A percentile compares a stretch with the other conserved stretches of the same genome.
phyloP scores from a whole-genome alignment of 2,329 filamentous ascomycete genomes.

The Cryphonectria parasitica region DNA sequence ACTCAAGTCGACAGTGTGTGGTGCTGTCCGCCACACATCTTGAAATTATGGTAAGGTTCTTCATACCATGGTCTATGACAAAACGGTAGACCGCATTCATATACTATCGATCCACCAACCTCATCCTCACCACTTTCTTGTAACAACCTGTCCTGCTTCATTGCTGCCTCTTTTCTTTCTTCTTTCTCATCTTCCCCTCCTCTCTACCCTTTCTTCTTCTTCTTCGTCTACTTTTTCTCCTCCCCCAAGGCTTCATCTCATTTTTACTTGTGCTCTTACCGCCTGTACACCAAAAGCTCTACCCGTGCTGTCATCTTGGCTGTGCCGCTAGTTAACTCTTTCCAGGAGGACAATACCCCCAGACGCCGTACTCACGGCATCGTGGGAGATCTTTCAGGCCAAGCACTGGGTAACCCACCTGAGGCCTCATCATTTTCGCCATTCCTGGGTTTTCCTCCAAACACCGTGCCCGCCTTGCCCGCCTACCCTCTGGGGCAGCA shows the following conservation, averaged over 20 bases:
- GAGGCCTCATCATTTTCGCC: slow-evolving; percentile 13
- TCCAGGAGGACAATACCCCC: slow-evolving; percentile 44
- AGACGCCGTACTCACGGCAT: slow-evolving; percentile 49
- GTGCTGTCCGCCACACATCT: slow-evolving; percentile 44
- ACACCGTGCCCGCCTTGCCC: slow-evolving; percentile 34
- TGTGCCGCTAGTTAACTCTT: slow-evolving; percentile 41
- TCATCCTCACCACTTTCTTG: slow-evolving; percentile 31
- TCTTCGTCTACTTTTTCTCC: too few species aligned
- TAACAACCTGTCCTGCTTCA: slow-evolving; percentile 31
- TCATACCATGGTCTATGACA: slow-evolving; percentile 41
- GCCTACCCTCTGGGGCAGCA: slow-evolving; percentile 34
- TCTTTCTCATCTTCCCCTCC: neutral
- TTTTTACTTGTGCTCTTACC: neutral
- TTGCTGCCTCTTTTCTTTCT: neutral
- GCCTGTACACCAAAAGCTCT: slow-evolving; percentile 30
- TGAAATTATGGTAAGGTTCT: slow-evolving; percentile 54
- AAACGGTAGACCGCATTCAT: slow-evolving; percentile 50
- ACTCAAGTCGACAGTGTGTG: slow-evolving; percentile 38
- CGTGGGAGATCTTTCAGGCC: slow-evolving; percentile 43
- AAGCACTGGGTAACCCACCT: slow-evolving; percentile 40
- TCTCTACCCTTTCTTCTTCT: too few species aligned
- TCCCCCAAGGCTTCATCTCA: neutral
- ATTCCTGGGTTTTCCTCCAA: slow-evolving; percentile 32
- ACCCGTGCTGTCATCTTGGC: slow-evolving; percentile 30
- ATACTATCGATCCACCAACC: slow-evolving; percentile 43